Base-by-base conservation (phyloP, 129 eudicot species). In the Calendula officinalis region DNA sequence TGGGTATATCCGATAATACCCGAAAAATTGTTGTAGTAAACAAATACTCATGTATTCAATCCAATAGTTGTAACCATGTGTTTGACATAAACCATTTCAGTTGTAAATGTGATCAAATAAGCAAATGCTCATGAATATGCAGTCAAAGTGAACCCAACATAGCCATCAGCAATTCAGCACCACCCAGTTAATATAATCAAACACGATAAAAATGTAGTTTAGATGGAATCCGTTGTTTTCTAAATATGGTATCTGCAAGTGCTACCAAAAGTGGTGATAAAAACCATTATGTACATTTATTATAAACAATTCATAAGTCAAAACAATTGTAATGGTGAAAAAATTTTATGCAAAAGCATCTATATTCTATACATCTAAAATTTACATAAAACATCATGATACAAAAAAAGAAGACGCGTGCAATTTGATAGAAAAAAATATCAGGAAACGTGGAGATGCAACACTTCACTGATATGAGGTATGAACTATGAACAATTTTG, bases 91-190 rank as follows among this genome's bases (percentile, higher is more conserved):
- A 90, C 97, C 97, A 90, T 90, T 78, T 90, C 97, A 8, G 95
- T 90, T 1, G 95, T 90, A 16, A 90, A 86, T 0, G 92, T 86
- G n/a, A 90, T 79, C 82, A 90, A 68, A 66, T 90, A 90, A 3
- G 92, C 97, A 45, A 90, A 84, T 1, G 97, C 97, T 95, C 97
- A 90, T 5, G 97, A 81, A 58, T 90, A 90, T 0, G 97, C 97
- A 45, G 87, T 86, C 62, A 90, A 65, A 0, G 82, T 86, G 60
- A 90, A 90, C 33, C 89, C 95, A 62, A 90, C 97, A 60, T 90
- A 90, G 10, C 97, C 97, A 77, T 86, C 81, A 2, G 97, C 92
- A 48, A n/a, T n/a, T n/a, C n/a, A n/a, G n/a, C n/a, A n/a, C n/a
- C n/a, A n/a, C n/a, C 97, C 97, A 13, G 85, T 85, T 82, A 90